A percentile compares a stretch with the other conserved stretches of the same genome.
Conservation (phyloP, 306 rosid species). For the Lathyrus sativus region DNA sequence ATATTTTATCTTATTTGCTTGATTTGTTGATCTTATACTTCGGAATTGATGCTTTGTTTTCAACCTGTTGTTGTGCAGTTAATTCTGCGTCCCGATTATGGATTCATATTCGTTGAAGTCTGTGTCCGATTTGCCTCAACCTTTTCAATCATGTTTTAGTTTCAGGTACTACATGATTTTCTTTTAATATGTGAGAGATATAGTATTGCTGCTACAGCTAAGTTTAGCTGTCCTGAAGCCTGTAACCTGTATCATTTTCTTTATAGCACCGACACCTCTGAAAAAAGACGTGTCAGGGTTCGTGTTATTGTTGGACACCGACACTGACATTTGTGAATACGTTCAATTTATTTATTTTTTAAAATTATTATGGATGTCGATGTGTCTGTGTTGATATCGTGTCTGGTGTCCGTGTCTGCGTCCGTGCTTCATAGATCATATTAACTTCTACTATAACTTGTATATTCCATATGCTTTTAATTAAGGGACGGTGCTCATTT, state of each 20-base stretch:
- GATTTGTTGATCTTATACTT: constrained; percentile 1
- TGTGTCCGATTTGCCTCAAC: constrained; percentile 72
- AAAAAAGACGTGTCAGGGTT: no score
- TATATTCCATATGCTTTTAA: neutral
- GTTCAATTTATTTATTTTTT: no score
- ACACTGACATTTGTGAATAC: no score
- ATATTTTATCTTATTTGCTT: constrained; percentile 9
- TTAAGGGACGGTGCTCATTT: constrained; percentile 17
- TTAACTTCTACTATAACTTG: neutral
- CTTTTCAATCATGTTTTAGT: constrained; percentile 69
- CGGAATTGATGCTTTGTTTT: constrained; percentile 29
- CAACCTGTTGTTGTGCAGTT: constrained; percentile 5
- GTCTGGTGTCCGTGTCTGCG: no score
- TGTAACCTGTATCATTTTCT: neutral
- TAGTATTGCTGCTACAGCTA: constrained; percentile 26
- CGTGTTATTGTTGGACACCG: no score
- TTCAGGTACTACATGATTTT: constrained; percentile 63
- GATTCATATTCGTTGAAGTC: constrained; percentile 84
- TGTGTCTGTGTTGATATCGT: no score
- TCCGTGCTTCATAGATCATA: neutral
- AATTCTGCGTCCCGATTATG: constrained; percentile 49
- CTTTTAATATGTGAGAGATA: neutral
- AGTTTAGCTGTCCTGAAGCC: constrained; percentile 22
- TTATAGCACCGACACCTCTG: no score
- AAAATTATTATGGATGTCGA: no score